These are phyloP conservation scores for Fusarium equiseti DNA, from an alignment of 2,329 filamentous ascomycete genomes.

Conservation along the genomic window DNA sequence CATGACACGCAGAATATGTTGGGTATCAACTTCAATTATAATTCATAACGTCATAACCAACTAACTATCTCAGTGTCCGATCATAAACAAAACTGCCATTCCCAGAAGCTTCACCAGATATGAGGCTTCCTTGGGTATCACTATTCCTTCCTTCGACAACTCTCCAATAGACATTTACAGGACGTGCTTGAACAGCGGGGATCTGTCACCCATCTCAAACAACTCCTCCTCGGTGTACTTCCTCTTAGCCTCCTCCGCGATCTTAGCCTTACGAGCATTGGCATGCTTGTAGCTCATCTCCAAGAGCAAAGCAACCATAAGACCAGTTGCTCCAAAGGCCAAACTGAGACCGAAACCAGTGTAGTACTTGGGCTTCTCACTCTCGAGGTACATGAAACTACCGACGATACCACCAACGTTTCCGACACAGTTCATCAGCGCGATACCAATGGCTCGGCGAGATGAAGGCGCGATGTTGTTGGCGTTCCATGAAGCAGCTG, in stretches of 20 bases:
- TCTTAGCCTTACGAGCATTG: conserved; percentile 46
- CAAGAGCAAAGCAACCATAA: conserved; percentile 49
- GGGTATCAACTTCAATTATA: not conserved
- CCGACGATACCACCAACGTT: conserved; percentile 49
- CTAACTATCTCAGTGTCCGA: not conserved
- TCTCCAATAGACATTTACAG: conserved; percentile 20
- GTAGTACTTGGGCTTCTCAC: conserved; percentile 62
- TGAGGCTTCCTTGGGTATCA: not conserved
- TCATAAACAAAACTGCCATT: not conserved
- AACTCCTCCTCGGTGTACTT: conserved; percentile 51
- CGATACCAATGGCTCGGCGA: conserved; percentile 52
- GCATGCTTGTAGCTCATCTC: conserved; percentile 50
- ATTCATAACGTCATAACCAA: conserved; percentile 12
- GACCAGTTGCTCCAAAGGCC: conserved; percentile 48
- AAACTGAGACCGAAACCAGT: conserved; percentile 54
- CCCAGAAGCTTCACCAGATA: not conserved
- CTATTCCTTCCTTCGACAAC: too few species aligned
- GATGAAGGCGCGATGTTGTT: conserved; percentile 44
- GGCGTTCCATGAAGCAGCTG: conserved; percentile 43
- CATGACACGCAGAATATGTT: not conserved
- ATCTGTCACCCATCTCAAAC: conserved; percentile 51
- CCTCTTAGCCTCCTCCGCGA: conserved; percentile 46
- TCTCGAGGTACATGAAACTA: conserved; percentile 48
- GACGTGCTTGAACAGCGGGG: conserved; percentile 50
- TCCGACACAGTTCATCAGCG: conserved; percentile 49